A percentile compares a stretch with the other conserved stretches of the same genome.
These are phyloP conservation scores for Fusarium denticulatum DNA, from an alignment of 2,329 filamentous ascomycete species.

Conservation along the genomic window DNA sequence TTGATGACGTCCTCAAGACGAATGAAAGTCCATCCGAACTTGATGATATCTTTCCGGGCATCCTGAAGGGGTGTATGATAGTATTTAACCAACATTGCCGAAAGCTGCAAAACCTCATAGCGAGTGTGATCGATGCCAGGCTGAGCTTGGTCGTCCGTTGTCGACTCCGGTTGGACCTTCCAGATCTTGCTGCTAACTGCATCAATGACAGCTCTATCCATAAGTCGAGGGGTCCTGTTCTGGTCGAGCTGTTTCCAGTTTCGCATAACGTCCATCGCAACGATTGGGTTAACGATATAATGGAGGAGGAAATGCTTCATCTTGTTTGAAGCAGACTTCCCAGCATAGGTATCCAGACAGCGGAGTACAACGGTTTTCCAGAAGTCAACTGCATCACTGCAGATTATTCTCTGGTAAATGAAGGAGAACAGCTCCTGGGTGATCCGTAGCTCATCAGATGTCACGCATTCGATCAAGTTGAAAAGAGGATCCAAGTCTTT, in stretches of 20 bases:
- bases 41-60: slow-evolving; percentile 96
- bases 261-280: slow-evolving; percentile 94
- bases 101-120: slow-evolving; percentile 95
- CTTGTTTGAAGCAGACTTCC: slow-evolving; percentile 81
- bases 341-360: slow-evolving; percentile 87
- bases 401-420: slow-evolving; percentile 87
- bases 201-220: slow-evolving; percentile 89
- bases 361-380: slow-evolving; percentile 84
- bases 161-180: slow-evolving; percentile 86
- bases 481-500: slow-evolving; percentile 87
- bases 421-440: slow-evolving; percentile 81
- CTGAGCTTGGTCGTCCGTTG: slow-evolving; percentile 83
- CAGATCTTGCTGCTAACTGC: slow-evolving; percentile 92
- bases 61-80: slow-evolving; percentile 89
- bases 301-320: slow-evolving; percentile 93
- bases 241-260: slow-evolving; percentile 73
- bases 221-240: slow-evolving; percentile 72
- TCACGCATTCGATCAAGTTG: slow-evolving; percentile 83
- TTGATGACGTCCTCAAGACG: slow-evolving; percentile 98
- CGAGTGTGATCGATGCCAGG: slow-evolving; percentile 93
- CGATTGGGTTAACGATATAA: slow-evolving; percentile 92
- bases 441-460: slow-evolving; percentile 81
- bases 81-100: slow-evolving; percentile 94
- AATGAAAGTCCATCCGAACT: slow-evolving; percentile 99
- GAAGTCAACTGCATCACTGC: slow-evolving; percentile 84